Evolutionary conservation across 495 filamentous ascomycete species (phyloP), one percentile per base, ranked within the genome.

Genomic region (Schizothecium vesticola): DNA sequence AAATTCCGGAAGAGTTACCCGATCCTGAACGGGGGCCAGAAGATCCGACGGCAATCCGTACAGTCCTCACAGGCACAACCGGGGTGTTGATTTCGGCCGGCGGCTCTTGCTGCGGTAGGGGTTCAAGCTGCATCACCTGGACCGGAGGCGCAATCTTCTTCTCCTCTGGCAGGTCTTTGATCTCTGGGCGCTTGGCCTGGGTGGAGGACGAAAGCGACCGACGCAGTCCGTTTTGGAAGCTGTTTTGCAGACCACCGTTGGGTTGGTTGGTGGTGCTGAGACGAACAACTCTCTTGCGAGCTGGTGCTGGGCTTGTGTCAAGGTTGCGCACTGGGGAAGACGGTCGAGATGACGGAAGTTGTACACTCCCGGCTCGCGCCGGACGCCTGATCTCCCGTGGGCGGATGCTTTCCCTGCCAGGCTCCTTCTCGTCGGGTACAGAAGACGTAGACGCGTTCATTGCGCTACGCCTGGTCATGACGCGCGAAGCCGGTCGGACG

Each of bases 51-150:
- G 80, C 78, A 66, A 91, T 87, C 60, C 87, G 81, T n/a, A 91
- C 86, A 61, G 85, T 89, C 33, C 90, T 84, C 13, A 83, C 81
- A 64, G 86, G 81, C 26, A 88, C 85, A 0, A 87, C 87, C 2
- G 91, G 91, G 13, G 91, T 93, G 67, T 88, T 89, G 36, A 89
- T 81, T 69, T 91, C 87, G 28, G 61, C 56, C 5, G 66, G 56
- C 43, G 58, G 36, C 11, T 64, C 68, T 9, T 62, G n/a, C 29
- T 69, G 66, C 10, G 51, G 58, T 1, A 43, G 64, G 21, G 70
- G 73, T 22, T 80, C 73, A 62, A 70, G 79, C 26, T 76, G 68
- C 11, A 68, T 69, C 13, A 63, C 31, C n/a, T 51, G 22, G 21
- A 43, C 64, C 19, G 67, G 56, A 24, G 33, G 64, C 23, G 64